Base-by-base conservation (phyloP, 257 asterid species). In the Solanum lignicaule region DNA sequence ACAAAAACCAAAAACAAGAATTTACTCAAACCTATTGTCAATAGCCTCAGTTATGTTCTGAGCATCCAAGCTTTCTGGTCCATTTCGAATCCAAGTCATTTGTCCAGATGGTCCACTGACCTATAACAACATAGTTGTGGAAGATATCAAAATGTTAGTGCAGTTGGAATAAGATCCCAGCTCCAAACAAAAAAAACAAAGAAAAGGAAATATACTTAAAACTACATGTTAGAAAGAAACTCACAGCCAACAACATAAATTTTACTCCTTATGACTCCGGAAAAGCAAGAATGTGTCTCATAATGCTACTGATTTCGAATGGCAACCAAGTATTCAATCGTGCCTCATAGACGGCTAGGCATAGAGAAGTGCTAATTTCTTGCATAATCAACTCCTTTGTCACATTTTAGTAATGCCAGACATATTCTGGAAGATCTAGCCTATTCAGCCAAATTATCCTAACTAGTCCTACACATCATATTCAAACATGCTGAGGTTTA, bases 81-180 rank as follows among this genome's bases (percentile, higher is more conserved):
- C 98, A 86, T 91, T 85, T 88, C 98, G 95, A 90, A 95, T 95
- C 99, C 99, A 97, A 87, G 91, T 90, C 99, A 95, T 95, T 90
- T 94, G 98, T 89, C 98, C 98, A 15, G 98, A 95, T 84, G 98
- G 99, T 86, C 99, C 98, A 84, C 94, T 91, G 88, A 97, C 98
- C 98, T 96, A 90, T 83, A 87, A 69, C 92, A 84, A 73, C 38
- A 25, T 55, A 90, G 69, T 81, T 48, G 85, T 27, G 27, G 79
- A 74, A 82, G 68, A 58, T 87, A 43, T 60, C 29, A 83, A 83
- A 86, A 85, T 60, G 65, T 15, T 25, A 60, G 14, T 66, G 87
- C 81, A 66, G 62, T 66, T 66, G 66, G 82, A 85, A 65, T 5
- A 65, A 85, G 23, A 25, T 85, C 36, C 69, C 38, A n/a, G 86